phyloP scores from a whole-genome alignment of 371 early-diverging fungal genomes.

The Lichtheimia corymbifera region DNA sequence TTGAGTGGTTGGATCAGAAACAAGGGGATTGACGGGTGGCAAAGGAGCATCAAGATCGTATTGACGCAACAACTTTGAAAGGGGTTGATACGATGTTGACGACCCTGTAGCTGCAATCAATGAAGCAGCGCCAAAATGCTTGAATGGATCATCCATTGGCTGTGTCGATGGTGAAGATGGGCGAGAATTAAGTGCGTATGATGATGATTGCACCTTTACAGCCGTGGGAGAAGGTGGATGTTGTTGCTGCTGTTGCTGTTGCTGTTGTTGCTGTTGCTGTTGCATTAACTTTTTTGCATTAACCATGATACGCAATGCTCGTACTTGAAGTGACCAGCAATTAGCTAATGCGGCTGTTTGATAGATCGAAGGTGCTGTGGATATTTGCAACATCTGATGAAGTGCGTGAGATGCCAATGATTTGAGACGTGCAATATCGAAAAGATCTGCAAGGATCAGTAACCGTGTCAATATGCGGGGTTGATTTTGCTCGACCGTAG shows the following conservation, averaged over 20 bases:
- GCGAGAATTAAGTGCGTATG: no score
- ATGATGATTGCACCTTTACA: no score
- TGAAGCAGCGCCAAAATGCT: neutral
- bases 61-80: conserved; percentile 13
- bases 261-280: conserved; percentile 12
- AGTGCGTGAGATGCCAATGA: conserved; percentile 52
- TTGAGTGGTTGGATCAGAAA: neutral
- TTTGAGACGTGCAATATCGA: conserved; percentile 55
- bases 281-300: conserved; percentile 48
- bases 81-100: conserved; percentile 10
- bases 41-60: conserved; percentile 15
- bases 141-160: conserved; percentile 15
- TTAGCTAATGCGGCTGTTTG: conserved; percentile 55
- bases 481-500: conserved; percentile 56
- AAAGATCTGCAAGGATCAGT: conserved; percentile 55
- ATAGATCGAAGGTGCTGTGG: conserved; percentile 62
- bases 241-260: conserved; percentile 15
- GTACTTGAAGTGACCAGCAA: conserved; percentile 51
- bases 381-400: conserved; percentile 59
- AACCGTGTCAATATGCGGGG: conserved; percentile 58
- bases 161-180: conserved; percentile 6
- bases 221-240: neutral
- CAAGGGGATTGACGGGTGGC: neutral
- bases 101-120: neutral
- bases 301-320: conserved; percentile 51